Conservation (phyloP, 345 rosid genomes). For the Eucalyptus sp. region DNA sequence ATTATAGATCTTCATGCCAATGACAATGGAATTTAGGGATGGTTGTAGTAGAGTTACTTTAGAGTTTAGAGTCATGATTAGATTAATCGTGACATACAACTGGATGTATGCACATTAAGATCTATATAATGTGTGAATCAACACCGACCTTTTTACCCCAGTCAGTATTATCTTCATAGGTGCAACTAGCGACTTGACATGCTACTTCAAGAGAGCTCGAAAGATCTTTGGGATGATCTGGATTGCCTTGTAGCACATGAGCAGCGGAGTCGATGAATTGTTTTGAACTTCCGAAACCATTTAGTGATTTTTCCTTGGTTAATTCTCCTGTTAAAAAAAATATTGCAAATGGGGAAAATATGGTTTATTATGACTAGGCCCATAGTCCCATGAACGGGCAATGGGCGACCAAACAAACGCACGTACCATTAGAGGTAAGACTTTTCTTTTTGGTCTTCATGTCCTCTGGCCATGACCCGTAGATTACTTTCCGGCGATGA, state of each 20-base stretch:
- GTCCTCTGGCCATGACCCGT: conserved; percentile 30
- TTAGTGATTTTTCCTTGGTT: not conserved
- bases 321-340: not conserved
- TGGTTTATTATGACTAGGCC: not conserved
- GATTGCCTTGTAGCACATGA: conserved; percentile 27
- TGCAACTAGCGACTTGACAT: conserved; percentile 20
- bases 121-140: not conserved
- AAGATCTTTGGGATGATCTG: not conserved
- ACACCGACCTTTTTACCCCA: conserved; percentile 50
- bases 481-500: conserved; percentile 50
- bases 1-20: not conserved
- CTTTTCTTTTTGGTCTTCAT: not conserved
- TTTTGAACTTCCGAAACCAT: conserved; percentile 33
- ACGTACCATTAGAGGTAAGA: not conserved
- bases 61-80: not conserved
- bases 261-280: conserved; percentile 22
- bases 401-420: not conserved
- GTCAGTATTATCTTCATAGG: conserved; percentile 27
- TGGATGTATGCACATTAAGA: not conserved
- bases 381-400: not conserved
- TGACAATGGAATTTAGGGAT: not conserved
- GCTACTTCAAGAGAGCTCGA: conserved; percentile 17
- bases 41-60: not conserved
- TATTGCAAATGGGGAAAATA: not conserved
- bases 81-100: not conserved